Conservation (phyloP, 225 moss, liverwort and hornwort genomes). For the Physcomitrellopsis africana region DNA sequence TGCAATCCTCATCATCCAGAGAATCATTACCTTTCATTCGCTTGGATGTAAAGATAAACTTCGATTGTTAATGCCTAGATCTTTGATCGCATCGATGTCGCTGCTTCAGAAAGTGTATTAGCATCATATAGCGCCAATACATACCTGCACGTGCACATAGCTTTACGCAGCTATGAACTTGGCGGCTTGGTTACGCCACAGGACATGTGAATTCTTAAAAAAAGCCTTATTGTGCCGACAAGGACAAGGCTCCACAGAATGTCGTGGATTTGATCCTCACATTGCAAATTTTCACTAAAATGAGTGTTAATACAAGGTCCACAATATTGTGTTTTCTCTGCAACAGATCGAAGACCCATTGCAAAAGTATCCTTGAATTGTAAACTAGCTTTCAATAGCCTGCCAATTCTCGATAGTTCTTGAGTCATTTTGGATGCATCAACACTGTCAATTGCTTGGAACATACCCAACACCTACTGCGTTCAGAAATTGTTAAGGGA, state of each 20-base stretch:
- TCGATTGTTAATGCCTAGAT: conserved; percentile 1
- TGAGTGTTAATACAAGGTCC: conserved; percentile 24
- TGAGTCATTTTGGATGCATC: conserved; percentile 6
- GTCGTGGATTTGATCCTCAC: conserved; percentile 81
- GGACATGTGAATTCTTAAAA: conserved; percentile 55
- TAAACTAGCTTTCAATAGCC: conserved; percentile 3
- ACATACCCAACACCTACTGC: conserved; percentile 11
- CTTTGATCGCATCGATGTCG: too few relatives aligned
- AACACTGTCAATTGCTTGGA: neutral
- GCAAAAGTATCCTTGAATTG: neutral
- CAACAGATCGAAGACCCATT: neutral
- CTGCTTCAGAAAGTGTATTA: conserved; percentile 2
- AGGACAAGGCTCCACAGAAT: conserved; percentile 72
- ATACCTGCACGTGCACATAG: neutral
- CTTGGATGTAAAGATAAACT: conserved; percentile 38
- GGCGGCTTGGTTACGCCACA: neutral
- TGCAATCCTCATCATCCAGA: conserved; percentile 80
- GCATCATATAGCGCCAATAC: neutral
- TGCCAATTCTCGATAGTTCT: conserved; percentile 4
- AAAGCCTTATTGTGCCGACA: conserved; percentile 77
- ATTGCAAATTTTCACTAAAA: conserved; percentile 83
- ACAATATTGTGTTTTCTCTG: conserved; percentile 2
- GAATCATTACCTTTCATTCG: conserved; percentile 53
- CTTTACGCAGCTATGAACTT: conserved; percentile 2
- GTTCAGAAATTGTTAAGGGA: neutral